phyloP scores from a whole-genome alignment of 2,329 filamentous ascomycete species.

The Aspergillus sp. region DNA sequence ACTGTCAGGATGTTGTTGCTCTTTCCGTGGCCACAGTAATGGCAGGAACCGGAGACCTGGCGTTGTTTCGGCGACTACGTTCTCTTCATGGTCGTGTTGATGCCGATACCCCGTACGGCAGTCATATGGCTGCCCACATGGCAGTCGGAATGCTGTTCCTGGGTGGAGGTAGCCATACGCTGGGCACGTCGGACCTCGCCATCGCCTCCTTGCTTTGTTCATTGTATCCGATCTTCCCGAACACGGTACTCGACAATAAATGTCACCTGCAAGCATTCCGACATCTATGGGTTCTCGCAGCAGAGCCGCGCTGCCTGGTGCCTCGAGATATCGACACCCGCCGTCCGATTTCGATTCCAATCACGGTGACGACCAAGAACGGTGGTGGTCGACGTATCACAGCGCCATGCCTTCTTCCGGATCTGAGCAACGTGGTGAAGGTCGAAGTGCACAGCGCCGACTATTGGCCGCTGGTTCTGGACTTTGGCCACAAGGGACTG shows the following conservation, averaged over 20 bases:
- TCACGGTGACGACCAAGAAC: constrained; percentile 59
- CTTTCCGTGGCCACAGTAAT: constrained; percentile 83
- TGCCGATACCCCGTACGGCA: constrained; percentile 81
- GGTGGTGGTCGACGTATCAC: constrained; percentile 31
- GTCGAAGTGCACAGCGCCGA: constrained; percentile 45
- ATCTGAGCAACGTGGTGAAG: constrained; percentile 33
- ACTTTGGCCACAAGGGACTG: constrained; percentile 64
- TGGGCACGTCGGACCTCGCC: constrained; percentile 82
- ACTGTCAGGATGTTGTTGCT: constrained; percentile 85
- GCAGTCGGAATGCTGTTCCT: constrained; percentile 88
- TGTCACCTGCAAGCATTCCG: constrained; percentile 94
- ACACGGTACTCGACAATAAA: constrained; percentile 84
- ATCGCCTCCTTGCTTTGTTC: constrained; percentile 81
- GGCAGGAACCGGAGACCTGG: constrained; percentile 89
- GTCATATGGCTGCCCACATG: constrained; percentile 86
- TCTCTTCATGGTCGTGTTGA: constrained; percentile 85
- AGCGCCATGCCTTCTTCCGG: constrained; percentile 55
- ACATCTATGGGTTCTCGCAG: constrained; percentile 93
- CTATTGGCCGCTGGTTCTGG: constrained; percentile 78
- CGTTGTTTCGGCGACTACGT: constrained; percentile 77
- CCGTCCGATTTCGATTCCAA: constrained; percentile 68
- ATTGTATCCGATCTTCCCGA: constrained; percentile 91
- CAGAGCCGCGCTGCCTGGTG: constrained; percentile 83
- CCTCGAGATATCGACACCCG: constrained; percentile 81
- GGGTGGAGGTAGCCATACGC: constrained; percentile 86